phyloP scores from a whole-genome alignment of 441 rosid genomes.

The Viola pubescens region DNA sequence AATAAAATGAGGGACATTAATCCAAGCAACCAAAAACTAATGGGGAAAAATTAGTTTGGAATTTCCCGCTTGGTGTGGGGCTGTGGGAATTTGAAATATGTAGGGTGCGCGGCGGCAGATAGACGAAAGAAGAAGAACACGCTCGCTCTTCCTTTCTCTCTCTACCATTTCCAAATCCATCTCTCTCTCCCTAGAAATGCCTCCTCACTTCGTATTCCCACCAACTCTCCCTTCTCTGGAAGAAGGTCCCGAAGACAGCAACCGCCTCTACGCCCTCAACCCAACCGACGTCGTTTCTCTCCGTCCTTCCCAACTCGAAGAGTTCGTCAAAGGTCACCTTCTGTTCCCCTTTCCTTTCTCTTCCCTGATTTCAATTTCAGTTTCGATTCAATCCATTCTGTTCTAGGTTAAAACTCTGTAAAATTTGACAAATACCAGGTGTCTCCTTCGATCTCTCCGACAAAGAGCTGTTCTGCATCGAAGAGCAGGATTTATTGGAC shows the following conservation, averaged over 20 bases:
- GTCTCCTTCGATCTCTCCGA: constrained; percentile 85
- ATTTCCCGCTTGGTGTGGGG: no score
- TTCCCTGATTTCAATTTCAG: background rate
- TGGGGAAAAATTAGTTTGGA: no score
- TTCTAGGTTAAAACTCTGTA: no score
- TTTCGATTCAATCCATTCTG: background rate
- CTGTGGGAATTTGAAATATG: no score
- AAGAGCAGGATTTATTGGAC: constrained; percentile 85
- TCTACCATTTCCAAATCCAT: no score
- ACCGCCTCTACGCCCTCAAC: constrained; percentile 49
- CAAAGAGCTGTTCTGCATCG: constrained; percentile 81
- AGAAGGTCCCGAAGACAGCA: constrained; percentile 42
- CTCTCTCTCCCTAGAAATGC: no score
- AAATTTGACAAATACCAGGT: constrained; percentile 30
- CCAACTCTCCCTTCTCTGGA: constrained; percentile 57
- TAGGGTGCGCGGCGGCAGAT: no score
- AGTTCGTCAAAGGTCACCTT: constrained; percentile 78
- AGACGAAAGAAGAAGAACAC: no score
- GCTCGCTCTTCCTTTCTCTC: no score
- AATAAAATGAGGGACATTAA: no score
- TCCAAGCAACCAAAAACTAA: no score
- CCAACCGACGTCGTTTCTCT: constrained; percentile 49
- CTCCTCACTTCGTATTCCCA: constrained; percentile 52
- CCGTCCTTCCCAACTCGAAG: constrained; percentile 64
- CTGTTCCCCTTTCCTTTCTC: background rate